phyloP scores from a whole-genome alignment of 1,284 basidiomycete genomes.

The Pseudozyma tsukubaensis region DNA sequence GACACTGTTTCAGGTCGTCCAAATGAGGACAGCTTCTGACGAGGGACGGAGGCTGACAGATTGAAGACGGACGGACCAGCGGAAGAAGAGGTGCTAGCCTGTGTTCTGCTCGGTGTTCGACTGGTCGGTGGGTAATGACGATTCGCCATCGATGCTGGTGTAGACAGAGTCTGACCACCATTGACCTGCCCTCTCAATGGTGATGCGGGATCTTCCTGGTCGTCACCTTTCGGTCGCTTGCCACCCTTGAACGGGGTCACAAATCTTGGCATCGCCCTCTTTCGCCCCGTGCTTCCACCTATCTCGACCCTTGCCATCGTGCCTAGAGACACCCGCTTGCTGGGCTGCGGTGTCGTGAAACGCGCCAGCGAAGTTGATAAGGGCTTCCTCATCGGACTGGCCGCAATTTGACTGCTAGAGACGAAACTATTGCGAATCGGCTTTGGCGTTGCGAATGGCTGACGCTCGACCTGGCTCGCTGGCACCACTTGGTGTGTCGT shows the following conservation, averaged over 20 bases:
- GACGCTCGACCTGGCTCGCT: constrained; percentile 10
- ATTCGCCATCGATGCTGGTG: not conserved
- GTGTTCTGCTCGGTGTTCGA: not conserved
- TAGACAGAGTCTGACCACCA: constrained; percentile 1
- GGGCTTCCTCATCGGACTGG: constrained; percentile 22
- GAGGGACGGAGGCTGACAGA: not conserved
- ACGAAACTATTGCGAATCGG: constrained; percentile 9
- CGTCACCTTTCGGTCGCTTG: constrained; percentile 33
- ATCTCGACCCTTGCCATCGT: constrained; percentile 37
- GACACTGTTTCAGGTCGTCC: constrained; percentile 43
- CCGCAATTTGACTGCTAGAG: constrained; percentile 2
- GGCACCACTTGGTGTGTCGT: constrained; percentile 1
- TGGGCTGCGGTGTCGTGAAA: constrained; percentile 33
- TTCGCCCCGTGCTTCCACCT: constrained; percentile 27
- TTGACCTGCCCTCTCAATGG: constrained; percentile 17
- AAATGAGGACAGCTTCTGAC: constrained; percentile 26
- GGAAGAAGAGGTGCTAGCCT: not conserved
- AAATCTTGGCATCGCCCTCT: constrained; percentile 38
- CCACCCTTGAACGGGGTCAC: constrained; percentile 57
- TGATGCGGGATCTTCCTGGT: constrained; percentile 16
- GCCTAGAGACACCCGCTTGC: constrained; percentile 46
- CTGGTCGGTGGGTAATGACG: constrained; percentile 12
- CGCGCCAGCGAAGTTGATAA: constrained; percentile 10
- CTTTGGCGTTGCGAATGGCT: constrained; percentile 21
- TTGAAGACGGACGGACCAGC: constrained; percentile 29